Evolutionary conservation across 2,329 filamentous ascomycete genomes (phyloP).

Genomic region (Aspergillus pseudotamarii): DNA sequence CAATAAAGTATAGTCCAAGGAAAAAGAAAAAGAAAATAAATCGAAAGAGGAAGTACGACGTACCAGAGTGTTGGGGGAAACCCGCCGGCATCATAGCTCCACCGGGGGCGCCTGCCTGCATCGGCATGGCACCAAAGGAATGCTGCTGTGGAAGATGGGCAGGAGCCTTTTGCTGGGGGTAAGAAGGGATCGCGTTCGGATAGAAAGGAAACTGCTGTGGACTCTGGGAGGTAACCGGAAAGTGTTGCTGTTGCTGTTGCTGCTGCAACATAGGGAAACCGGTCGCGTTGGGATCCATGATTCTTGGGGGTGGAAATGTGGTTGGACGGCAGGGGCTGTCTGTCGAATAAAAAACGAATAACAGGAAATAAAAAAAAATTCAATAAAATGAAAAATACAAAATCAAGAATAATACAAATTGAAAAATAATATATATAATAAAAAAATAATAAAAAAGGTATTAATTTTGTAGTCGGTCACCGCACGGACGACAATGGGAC

Average conservation of each 20-base stretch:
- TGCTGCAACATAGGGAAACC: constrained; percentile 26
- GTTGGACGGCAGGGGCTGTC: constrained; percentile 6
- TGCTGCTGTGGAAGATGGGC: constrained; percentile 35
- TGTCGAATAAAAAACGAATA: background rate
- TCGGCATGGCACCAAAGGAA: constrained; percentile 38
- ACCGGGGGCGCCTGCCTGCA: constrained; percentile 38
- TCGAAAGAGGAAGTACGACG: constrained; percentile 19
- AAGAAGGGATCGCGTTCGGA: constrained; percentile 36
- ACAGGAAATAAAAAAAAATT: background rate
- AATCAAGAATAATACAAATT: background rate
- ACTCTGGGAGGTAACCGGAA: constrained; percentile 38
- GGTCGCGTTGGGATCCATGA: constrained; percentile 35
- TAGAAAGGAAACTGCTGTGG: constrained; percentile 41
- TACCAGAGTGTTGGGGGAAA: constrained; percentile 41
- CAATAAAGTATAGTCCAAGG: constrained; percentile 4
- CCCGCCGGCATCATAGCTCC: constrained; percentile 43
- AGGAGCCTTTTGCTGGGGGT: constrained; percentile 36
- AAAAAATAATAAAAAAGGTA: background rate
- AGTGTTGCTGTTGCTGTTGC: constrained; percentile 23
- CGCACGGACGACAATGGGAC: constrained; percentile 1
- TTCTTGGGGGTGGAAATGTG: constrained; percentile 14
- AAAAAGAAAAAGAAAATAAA: constrained; percentile 10
- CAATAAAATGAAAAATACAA: background rate
- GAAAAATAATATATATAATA: background rate
- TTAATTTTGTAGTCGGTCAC: background rate